Conservation (phyloP, 2,329 filamentous ascomycete species). For the Cryphonectria naterciae region DNA sequence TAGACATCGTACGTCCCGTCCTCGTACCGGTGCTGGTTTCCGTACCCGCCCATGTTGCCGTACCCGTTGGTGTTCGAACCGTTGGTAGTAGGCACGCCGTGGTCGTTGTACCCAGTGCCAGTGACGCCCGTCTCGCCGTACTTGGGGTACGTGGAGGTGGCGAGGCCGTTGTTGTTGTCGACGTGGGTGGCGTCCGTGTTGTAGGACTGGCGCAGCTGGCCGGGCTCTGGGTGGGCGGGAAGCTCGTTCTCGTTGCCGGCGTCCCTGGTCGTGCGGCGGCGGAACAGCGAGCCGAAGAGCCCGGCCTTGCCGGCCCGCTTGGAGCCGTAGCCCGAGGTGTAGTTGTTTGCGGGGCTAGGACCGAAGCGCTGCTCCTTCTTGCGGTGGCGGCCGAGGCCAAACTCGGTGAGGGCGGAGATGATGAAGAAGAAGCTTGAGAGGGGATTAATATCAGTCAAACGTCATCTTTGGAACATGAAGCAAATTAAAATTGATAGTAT, state of each 20-base stretch:
- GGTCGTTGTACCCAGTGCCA: conserved; percentile 32
- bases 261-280: conserved; percentile 30
- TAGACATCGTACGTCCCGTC: conserved; percentile 28
- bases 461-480: not conserved
- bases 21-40: conserved; percentile 14
- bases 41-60: conserved; percentile 4
- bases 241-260: conserved; percentile 39
- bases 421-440: conserved; percentile 40
- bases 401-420: conserved; percentile 34
- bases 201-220: conserved; percentile 42
- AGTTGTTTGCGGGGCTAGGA: conserved; percentile 46
- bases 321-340: conserved; percentile 43
- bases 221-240: conserved; percentile 41
- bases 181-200: conserved; percentile 42
- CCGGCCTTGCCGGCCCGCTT: conserved; percentile 31
- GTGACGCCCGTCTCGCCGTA: conserved; percentile 34
- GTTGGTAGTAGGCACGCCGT: conserved; percentile 30
- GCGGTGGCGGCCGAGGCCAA: conserved; percentile 37
- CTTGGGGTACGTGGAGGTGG: conserved; percentile 37
- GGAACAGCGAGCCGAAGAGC: conserved; percentile 40
- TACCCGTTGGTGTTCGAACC: not conserved
- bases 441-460: conserved; percentile 25
- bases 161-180: conserved; percentile 21
- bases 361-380: conserved; percentile 46
- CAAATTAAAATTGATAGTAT: not conserved